phyloP scores from a whole-genome alignment of 148 eudicot genomes.

The Rhododendron molle region DNA sequence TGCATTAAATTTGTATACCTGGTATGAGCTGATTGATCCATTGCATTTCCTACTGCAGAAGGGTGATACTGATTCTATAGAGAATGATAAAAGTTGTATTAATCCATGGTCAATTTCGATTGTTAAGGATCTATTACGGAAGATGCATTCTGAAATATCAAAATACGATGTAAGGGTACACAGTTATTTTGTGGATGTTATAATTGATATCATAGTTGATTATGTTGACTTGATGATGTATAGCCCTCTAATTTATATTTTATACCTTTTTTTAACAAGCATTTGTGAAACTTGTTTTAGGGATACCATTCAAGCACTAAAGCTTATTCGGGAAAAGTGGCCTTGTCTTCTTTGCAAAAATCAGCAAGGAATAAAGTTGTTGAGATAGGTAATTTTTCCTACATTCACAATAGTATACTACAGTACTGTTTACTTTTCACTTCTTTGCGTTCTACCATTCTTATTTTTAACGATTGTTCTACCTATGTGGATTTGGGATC shows the following conservation, averaged over 20 bases:
- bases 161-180: conserved; percentile 53
- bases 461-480: neutral
- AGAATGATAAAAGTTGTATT: conserved; percentile 25
- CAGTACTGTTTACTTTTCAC: neutral
- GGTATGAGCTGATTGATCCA: conserved; percentile 1
- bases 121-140: conserved; percentile 40
- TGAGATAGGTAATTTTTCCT: conserved; percentile 58
- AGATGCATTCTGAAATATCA: conserved; percentile 50
- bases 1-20: neutral
- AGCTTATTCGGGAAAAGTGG: conserved; percentile 64
- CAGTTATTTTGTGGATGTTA: neutral
- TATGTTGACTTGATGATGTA: neutral
- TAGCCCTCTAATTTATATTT: neutral
- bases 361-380: conserved; percentile 58
- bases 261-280: neutral
- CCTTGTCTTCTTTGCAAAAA: conserved; percentile 52
- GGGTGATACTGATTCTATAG: conserved; percentile 16
- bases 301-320: conserved; percentile 64
- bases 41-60: conserved; percentile 26
- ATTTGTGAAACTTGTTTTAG: conserved; percentile 33
- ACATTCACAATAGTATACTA: neutral
- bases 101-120: conserved; percentile 75
- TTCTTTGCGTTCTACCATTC: neutral
- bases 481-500: conserved; percentile 1
- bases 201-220: neutral